Conservation (phyloP, 768 basidiomycete genomes). For the Boletales sp. region DNA sequence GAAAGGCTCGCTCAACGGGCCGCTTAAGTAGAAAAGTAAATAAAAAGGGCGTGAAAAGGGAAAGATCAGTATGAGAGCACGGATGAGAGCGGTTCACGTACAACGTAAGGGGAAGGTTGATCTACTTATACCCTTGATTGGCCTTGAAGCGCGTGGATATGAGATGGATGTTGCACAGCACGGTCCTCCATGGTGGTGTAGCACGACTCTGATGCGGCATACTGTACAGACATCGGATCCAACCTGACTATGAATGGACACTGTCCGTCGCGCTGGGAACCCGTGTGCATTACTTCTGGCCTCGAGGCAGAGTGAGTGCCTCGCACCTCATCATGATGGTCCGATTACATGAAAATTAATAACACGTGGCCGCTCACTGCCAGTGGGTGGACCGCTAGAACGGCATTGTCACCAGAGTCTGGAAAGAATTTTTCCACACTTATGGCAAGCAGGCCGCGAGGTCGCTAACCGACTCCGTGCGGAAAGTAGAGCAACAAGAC, state of each 20-base stretch:
- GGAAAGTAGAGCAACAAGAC: too few relatives aligned
- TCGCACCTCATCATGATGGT: not conserved
- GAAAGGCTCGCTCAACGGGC: constrained; percentile 21
- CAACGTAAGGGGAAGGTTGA: not conserved
- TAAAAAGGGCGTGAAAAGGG: constrained; percentile 2
- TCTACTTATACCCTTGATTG: constrained; percentile 17
- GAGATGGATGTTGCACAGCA: constrained; percentile 15
- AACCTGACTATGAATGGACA: constrained; percentile 6
- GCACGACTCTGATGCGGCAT: too few relatives aligned
- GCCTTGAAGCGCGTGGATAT: constrained; percentile 10
- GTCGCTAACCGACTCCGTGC: too few relatives aligned
- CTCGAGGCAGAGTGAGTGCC: constrained; percentile 13
- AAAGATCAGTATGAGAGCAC: not conserved
- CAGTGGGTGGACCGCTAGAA: not conserved
- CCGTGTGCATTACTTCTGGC: constrained; percentile 5
- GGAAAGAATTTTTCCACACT: too few relatives aligned
- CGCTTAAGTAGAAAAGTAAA: constrained; percentile 7
- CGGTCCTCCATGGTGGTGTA: constrained; percentile 1
- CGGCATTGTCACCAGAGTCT: not conserved
- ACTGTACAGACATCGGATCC: not conserved
- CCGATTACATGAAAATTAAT: constrained; percentile 4
- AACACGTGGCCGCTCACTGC: too few relatives aligned
- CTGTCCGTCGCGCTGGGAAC: not conserved
- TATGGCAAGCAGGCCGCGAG: too few relatives aligned
- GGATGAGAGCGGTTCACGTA: not conserved